Percentiles rank a stretch among this genome's conserved stretches.
Evolutionary conservation across 306 rosid genomes (phyloP).

Genomic region (Pterocarpus macrocarpus): DNA sequence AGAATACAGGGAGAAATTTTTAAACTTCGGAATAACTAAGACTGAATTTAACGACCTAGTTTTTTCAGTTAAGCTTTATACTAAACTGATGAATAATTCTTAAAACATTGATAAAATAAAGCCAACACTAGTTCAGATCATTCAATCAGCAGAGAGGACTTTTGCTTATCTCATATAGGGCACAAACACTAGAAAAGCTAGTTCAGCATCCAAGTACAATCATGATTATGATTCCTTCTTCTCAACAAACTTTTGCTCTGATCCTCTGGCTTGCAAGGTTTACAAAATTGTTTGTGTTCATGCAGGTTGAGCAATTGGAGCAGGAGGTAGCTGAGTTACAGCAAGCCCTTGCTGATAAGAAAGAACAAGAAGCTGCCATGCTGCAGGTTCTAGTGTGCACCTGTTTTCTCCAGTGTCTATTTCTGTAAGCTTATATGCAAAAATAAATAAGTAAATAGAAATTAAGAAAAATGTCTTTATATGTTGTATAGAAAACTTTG

Average conservation of each 20-base stretch:
- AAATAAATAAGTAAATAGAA: conserved; percentile 46
- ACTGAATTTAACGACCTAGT: conserved; percentile 2
- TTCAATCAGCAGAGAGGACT: conserved; percentile 20
- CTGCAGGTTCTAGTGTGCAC: conserved; percentile 74
- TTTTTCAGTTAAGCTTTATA: background rate
- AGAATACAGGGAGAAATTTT: background rate
- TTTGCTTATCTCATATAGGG: conserved; percentile 30
- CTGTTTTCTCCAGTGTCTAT: conserved; percentile 51
- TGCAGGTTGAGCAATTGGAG: conserved; percentile 94
- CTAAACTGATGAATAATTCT: background rate
- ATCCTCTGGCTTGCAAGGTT: conserved; percentile 30
- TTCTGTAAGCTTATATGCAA: conserved; percentile 53
- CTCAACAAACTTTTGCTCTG: conserved; percentile 22
- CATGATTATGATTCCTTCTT: conserved; percentile 32
- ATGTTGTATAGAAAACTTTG: conserved; percentile 24
- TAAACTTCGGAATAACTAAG: conserved; percentile 5
- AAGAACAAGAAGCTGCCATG: conserved; percentile 91
- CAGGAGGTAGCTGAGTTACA: conserved; percentile 69
- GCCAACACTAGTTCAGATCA: conserved; percentile 17
- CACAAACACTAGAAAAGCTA: conserved; percentile 31
- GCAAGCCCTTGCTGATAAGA: conserved; percentile 74
- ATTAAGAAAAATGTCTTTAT: conserved; percentile 36
- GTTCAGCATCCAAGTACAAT: conserved; percentile 28
- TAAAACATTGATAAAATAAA: background rate
- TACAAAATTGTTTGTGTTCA: conserved; percentile 40